A percentile compares a stretch with the other conserved stretches of the same genome.
Evolutionary conservation across 2,329 filamentous ascomycete species (phyloP).

Genomic region (Coleophoma cylindrospora): DNA sequence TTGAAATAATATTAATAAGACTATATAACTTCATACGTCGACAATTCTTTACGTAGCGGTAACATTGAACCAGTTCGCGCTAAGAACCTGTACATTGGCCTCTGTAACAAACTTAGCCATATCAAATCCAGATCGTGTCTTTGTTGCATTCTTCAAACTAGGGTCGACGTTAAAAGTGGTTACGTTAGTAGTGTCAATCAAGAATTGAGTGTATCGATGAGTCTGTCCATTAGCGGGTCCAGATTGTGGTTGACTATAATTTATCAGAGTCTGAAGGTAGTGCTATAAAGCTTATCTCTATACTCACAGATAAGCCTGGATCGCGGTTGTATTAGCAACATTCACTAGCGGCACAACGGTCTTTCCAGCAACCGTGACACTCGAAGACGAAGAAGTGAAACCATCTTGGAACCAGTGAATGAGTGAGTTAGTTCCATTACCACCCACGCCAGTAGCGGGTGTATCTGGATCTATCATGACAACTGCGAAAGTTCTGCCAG

Average conservation of each 20-base stretch:
- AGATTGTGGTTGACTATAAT: neutral
- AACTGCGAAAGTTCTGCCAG: neutral
- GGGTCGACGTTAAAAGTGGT: neutral
- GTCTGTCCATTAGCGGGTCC: neutral
- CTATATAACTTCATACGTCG: too few species aligned
- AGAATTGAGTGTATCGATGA: neutral
- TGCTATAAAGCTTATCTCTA: neutral
- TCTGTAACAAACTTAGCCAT: neutral
- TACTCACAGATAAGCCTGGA: neutral
- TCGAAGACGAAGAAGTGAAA: neutral
- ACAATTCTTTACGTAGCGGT: neutral
- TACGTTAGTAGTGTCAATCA: neutral
- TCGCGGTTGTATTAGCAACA: neutral
- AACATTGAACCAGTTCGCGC: neutral
- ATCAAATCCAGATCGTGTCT: neutral
- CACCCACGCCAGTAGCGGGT: neutral
- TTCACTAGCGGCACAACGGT: neutral
- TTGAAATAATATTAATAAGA: too few species aligned
- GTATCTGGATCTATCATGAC: neutral
- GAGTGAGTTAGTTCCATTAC: neutral
- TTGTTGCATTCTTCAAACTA: neutral
- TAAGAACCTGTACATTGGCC: neutral
- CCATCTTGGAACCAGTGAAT: neutral
- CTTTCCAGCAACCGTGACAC: neutral
- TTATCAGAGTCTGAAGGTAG: neutral